Evolutionary conservation across 805 yeast species (phyloP).

Genomic region (Ogataea minuta): DNA sequence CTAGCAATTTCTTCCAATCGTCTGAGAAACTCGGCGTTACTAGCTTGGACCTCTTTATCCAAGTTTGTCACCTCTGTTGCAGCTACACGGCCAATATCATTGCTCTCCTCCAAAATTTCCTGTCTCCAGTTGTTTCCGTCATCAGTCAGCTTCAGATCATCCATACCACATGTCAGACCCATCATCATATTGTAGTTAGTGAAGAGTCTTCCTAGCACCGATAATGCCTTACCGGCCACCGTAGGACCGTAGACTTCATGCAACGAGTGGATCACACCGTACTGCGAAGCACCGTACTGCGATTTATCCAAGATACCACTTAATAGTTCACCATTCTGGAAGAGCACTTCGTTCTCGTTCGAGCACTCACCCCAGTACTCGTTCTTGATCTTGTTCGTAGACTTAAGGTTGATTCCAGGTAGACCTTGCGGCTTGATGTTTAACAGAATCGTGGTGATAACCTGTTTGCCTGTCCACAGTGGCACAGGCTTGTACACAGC

Average conservation of each 20-base stretch:
- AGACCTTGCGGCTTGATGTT: constrained; percentile 83
- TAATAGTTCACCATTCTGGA: constrained; percentile 81
- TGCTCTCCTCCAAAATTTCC: constrained; percentile 74
- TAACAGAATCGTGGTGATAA: constrained; percentile 85
- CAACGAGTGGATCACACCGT: constrained; percentile 93
- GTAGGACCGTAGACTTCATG: constrained; percentile 94
- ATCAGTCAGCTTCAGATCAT: constrained; percentile 85
- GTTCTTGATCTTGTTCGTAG: constrained; percentile 86
- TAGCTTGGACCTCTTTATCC: constrained; percentile 43
- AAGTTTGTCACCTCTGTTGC: constrained; percentile 93
- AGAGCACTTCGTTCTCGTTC: constrained; percentile 79
- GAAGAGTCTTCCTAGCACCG: constrained; percentile 92
- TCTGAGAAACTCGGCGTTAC: constrained; percentile 74
- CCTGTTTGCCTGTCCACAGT: constrained; percentile 97
- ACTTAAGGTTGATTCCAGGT: constrained; percentile 85
- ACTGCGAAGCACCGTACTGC: constrained; percentile 97
- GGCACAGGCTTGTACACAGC: constrained; percentile 83
- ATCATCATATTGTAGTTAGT: constrained; percentile 89
- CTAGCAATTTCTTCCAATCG: constrained; percentile 93
- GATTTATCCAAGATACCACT: constrained; percentile 96
- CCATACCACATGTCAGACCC: constrained; percentile 99
- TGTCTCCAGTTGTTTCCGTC: constrained; percentile 91
- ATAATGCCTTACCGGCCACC: constrained; percentile 83
- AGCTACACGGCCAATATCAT: constrained; percentile 84
- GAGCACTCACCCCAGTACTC: constrained; percentile 93